Evolutionary conservation across 176 grass and related monocot genomes (phyloP), one percentile per base, ranked within the genome.

Genomic region (Raddia guianensis): DNA sequence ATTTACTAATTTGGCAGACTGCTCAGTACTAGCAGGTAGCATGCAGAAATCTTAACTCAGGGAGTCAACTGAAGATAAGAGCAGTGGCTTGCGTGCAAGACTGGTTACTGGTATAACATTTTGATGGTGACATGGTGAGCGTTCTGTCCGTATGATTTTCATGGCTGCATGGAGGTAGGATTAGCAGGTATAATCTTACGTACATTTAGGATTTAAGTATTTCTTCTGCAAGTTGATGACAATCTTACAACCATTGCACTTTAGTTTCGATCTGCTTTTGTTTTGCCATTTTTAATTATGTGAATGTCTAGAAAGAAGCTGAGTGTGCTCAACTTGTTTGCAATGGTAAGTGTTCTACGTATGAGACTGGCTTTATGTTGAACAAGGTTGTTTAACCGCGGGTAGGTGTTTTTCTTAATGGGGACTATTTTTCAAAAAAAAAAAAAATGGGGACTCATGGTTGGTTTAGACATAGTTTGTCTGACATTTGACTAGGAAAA

Each of bases 1-100:
- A 20, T 43, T 14, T 84, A 84, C 89, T 91, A 91, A 91, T 83
- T 87, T 84, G 58, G 44, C 15, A 76, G 88, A 84, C 80, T 79
- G 34, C 74, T 74, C 84, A 80, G 89, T 76, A 80, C 63, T 83
- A 83, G 63, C 89, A 90, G 84, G 84, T 91, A 80, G 64, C 50
- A 15, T 66, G 84, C 80, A 80, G 80, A 87, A 87, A 68, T 80
- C 33, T 68, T 71, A 78, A 78, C 80, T 77, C 44, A 21, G 11
- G 69, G 62, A 85, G 70, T 76, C 49, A 73, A 46, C 51, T 87
- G 68, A 69, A 69, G 75, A 80, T 83, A 64, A 51, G 68, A 53
- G 45, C 73, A 60, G 11, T 86, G 73, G 67, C 62, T 60, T 77
- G 35, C 66, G 40, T 62, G 46, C 68, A 82, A 86, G 78, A 78